Base-by-base conservation (phyloP, 1,139 yeast species). In the Yamadazyma kanchanaburiensis region DNA sequence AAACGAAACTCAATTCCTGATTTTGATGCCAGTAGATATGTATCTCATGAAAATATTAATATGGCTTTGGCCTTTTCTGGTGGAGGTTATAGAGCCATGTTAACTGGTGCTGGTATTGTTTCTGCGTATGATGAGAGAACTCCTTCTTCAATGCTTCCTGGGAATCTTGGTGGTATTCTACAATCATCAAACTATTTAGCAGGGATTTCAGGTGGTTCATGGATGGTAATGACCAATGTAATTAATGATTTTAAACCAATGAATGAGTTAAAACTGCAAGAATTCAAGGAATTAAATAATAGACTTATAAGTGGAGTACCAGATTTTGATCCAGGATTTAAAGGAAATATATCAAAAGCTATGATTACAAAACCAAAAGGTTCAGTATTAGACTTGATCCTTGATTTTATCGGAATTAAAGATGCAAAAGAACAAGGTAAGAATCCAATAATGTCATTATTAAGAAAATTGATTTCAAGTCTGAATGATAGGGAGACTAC, bases 181-280 rank as follows among this genome's bases (percentile, higher is more conserved):
- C 83, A 79, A 40, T 55, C 74, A 6, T 39, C 77, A 0, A 56
- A 68, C 8, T 80, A 80, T 42, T 61, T 80, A 4, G 70, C 76
- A 0, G 86, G 83, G 0, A 66, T 79, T 6, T 77, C 85, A n/a
- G 88, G 88, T 6, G 87, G 88, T 0, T 70, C 84, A 5, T 77
- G 87, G 79, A 42, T 74, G 12, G 65, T 80, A 8, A 67, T 78
- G 60, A 74, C 54, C 42, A 75, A 31, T 49, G 69, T 49, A 53
- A 68, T 55, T 48, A 74, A 54, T 63, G 77, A 63, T 38, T 57
- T 63, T 43, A 64, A 35, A 45, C 59, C 79, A 0, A 52, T 74
- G 21, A 48, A 58, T 19, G 49, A 54, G 4, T 44, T 74, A 28
- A 48, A 55, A 11, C 52, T 42, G 2, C 42, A 45, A 15, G 31